Conservation (phyloP, 495 filamentous ascomycete species). For the Trichocladium antarcticum region DNA sequence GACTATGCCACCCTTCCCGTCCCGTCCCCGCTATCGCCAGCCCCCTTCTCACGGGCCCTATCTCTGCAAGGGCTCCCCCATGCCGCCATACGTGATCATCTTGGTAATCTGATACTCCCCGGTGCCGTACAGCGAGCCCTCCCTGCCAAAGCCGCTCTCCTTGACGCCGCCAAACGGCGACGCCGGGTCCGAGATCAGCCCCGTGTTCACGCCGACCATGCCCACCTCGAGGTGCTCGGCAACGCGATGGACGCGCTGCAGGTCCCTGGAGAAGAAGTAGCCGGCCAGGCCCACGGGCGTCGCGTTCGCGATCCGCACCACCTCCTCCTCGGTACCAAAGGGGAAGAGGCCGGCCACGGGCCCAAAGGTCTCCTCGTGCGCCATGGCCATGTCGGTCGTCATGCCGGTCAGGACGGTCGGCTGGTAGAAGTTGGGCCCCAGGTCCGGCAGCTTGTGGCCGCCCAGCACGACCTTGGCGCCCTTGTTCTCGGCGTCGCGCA, state of each 20-base stretch:
- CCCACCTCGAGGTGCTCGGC: conserved; percentile 80
- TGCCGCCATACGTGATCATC: conserved; percentile 74
- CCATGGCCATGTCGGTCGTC: conserved; percentile 66
- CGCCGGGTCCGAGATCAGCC: conserved; percentile 69
- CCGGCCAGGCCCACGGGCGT: conserved; percentile 72
- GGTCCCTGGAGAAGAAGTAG: conserved; percentile 74
- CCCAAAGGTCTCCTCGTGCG: conserved; percentile 78
- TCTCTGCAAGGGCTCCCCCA: conserved; percentile 47
- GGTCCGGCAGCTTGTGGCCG: conserved; percentile 51
- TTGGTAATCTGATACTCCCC: conserved; percentile 83
- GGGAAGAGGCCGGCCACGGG: conserved; percentile 75
- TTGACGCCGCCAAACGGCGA: conserved; percentile 91
- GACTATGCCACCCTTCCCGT: no score
- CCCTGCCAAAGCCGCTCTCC: conserved; percentile 80
- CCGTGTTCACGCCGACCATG: conserved; percentile 84
- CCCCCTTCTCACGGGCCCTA: not conserved
- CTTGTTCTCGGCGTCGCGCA: conserved; percentile 63
- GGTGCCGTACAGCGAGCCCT: conserved; percentile 85
- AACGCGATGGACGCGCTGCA: conserved; percentile 60
- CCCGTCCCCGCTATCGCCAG: not conserved
- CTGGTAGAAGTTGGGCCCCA: conserved; percentile 68
- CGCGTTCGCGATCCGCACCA: conserved; percentile 65
- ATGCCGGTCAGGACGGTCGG: conserved; percentile 75
- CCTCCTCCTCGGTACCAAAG: conserved; percentile 75
- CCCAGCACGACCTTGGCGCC: conserved; percentile 62